These are phyloP conservation scores for Davidsoniella virescens DNA, from an alignment of 2,329 filamentous ascomycete genomes.

Conservation along the genomic window DNA sequence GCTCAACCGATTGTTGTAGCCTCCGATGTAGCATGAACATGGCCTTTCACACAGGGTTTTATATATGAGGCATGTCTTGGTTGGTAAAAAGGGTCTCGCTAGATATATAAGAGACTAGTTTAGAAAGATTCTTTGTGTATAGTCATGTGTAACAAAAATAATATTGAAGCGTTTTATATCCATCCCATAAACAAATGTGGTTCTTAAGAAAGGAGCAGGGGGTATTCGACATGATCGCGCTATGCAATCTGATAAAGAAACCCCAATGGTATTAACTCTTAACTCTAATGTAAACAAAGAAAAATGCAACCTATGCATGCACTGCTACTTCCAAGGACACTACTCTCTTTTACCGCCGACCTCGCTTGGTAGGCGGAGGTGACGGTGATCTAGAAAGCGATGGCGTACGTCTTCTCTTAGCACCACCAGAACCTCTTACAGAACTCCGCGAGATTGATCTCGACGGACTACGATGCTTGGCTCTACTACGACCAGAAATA, in stretches of 20 bases:
- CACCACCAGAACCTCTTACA: neutral
- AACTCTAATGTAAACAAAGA: constrained; percentile 1
- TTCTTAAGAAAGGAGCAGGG: neutral
- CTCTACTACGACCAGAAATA: neutral
- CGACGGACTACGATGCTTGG: neutral
- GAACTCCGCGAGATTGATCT: constrained; percentile 8
- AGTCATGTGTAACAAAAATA: no score
- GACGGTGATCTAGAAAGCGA: constrained; percentile 13
- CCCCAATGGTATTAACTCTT: constrained; percentile 1
- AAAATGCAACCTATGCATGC: neutral
- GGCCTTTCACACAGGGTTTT: no score
- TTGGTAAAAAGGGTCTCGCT: no score
- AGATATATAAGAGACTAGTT: no score
- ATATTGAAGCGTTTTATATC: no score
- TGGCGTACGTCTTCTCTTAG: constrained; percentile 8
- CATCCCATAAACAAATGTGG: neutral
- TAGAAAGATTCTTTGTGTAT: no score
- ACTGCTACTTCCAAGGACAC: neutral
- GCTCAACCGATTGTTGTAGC: no score
- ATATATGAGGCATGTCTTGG: no score
- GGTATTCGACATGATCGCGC: neutral
- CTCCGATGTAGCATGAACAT: no score
- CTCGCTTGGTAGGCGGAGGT: constrained; percentile 13
- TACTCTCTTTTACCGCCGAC: constrained; percentile 7
- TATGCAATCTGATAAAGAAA: neutral